Percentiles rank a stretch among this genome's conserved stretches.
Evolutionary conservation across 495 filamentous ascomycete genomes (phyloP).

Genomic region (Clavariopsis aquatica): DNA sequence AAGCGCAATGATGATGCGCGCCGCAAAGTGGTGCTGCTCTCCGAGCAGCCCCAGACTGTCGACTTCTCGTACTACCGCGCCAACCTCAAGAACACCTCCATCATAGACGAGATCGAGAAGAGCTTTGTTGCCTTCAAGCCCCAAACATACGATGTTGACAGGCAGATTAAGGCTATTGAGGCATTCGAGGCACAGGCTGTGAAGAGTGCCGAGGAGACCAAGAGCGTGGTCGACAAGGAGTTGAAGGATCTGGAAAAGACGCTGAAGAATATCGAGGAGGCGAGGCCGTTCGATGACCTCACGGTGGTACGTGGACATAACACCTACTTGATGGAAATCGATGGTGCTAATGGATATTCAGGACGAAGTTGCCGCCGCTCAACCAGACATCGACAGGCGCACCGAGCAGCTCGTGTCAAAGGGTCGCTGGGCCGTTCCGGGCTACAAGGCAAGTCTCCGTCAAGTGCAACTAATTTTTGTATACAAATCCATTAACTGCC

Average conservation of each 20-base stretch:
- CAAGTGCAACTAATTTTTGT: no score
- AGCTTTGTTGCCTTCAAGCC: slow-evolving; percentile 88
- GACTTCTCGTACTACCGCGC: slow-evolving; percentile 93
- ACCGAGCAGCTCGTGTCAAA: slow-evolving; percentile 88
- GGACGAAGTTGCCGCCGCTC: slow-evolving; percentile 92
- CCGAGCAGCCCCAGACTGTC: slow-evolving; percentile 75
- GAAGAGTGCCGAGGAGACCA: slow-evolving; percentile 94
- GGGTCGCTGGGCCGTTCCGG: slow-evolving; percentile 94
- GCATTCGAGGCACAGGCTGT: slow-evolving; percentile 96
- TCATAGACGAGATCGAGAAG: slow-evolving; percentile 96
- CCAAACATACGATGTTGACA: slow-evolving; percentile 79
- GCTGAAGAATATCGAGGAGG: slow-evolving; percentile 93
- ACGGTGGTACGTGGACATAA: slow-evolving; percentile 77
- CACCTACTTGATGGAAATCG: slow-evolving; percentile 4
- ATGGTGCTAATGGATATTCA: slow-evolving; percentile 46
- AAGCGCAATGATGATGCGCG: slow-evolving; percentile 99
- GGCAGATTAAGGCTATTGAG: slow-evolving; percentile 97
- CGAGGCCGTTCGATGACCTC: slow-evolving; percentile 93
- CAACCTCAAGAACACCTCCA: slow-evolving; percentile 87
- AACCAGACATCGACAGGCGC: slow-evolving; percentile 94
- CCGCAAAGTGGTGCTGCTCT: slow-evolving; percentile 79
- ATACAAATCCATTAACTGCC: slow-evolving; percentile 17
- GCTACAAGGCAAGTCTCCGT: slow-evolving; percentile 82
- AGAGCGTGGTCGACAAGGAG: slow-evolving; percentile 90
- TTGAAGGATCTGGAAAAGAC: slow-evolving; percentile 89